Conservation (phyloP, 441 rosid genomes). For the Adansonia madagascariensis region DNA sequence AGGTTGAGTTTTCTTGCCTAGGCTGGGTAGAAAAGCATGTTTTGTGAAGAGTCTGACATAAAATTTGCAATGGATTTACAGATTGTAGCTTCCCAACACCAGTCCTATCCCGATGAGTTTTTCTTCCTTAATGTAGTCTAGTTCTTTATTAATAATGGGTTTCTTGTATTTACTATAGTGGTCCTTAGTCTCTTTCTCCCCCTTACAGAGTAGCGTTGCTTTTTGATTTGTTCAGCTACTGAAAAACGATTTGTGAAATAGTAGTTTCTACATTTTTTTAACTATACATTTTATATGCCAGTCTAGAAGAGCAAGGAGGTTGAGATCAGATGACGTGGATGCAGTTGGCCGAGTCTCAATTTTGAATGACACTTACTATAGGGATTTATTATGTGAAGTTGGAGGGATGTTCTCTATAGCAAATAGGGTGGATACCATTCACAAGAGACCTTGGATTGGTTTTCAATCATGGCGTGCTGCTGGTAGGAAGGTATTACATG, state of each 20-base stretch:
- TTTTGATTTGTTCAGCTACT: background rate
- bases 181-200: background rate
- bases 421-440: conserved; percentile 79
- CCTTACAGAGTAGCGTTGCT: background rate
- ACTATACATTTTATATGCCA: conserved; percentile 35
- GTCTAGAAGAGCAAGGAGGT: conserved; percentile 78
- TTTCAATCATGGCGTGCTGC: conserved; percentile 33
- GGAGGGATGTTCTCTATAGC: conserved; percentile 99
- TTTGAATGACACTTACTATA: conserved; percentile 67
- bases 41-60: background rate
- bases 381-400: conserved; percentile 78
- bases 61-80: conserved; percentile 1
- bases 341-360: conserved; percentile 81
- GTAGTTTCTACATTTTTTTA: conserved; percentile 16
- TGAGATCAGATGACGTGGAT: conserved; percentile 96
- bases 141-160: background rate
- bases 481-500: conserved; percentile 66
- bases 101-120: background rate
- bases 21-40: background rate
- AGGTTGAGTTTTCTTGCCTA: background rate
- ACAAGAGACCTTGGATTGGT: conserved; percentile 96
- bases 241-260: background rate
- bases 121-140: background rate
- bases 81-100: background rate
- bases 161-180: background rate